These are phyloP conservation scores for Cytospora piceae DNA, from an alignment of 2,329 filamentous ascomycete genomes.

Conservation along the genomic window DNA sequence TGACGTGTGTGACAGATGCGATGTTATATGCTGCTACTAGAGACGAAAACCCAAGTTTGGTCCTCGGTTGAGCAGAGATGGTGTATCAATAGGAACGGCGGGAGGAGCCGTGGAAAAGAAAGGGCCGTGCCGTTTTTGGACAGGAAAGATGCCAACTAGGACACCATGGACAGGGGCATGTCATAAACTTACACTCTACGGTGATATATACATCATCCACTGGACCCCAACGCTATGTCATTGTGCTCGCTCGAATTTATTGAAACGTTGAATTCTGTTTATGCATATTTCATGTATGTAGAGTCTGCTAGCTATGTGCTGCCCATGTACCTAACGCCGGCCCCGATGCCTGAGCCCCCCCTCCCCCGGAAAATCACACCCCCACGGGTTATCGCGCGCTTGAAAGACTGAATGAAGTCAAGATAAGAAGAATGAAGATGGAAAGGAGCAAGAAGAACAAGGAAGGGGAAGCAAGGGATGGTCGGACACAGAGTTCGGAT, in stretches of 20 bases:
- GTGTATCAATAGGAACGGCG: too few species aligned
- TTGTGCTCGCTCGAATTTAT: too few species aligned
- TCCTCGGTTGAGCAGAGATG: too few species aligned
- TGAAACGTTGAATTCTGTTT: too few species aligned
- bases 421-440: neutral
- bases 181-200: neutral
- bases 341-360: neutral
- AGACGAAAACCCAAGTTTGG: too few species aligned
- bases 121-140: too few species aligned
- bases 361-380: neutral
- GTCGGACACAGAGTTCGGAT: neutral
- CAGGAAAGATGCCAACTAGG: neutral
- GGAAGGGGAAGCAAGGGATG: neutral
- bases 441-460: neutral
- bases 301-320: conserved; percentile 1
- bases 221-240: too few species aligned
- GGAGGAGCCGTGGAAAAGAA: too few species aligned
- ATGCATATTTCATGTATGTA: too few species aligned
- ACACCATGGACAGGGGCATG: neutral
- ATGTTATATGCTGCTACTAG: neutral
- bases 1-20: neutral
- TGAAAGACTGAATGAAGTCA: neutral
- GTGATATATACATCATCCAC: neutral
- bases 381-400: neutral
- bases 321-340: neutral